Conservation (phyloP, 306 rosid species). For the Leucaena leucocephala region DNA sequence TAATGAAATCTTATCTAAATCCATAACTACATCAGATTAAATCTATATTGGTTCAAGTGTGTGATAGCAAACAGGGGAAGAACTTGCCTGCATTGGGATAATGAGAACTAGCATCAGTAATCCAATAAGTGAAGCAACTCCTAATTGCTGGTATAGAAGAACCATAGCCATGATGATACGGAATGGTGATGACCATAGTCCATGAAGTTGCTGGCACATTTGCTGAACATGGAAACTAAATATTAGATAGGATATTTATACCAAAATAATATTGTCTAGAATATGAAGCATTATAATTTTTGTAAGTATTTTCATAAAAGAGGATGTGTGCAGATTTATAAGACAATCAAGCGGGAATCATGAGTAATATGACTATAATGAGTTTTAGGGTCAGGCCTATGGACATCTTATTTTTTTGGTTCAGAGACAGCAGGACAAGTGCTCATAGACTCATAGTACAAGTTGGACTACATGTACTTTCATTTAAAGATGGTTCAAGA, state of each 20-base stretch:
- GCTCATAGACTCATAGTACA: background rate
- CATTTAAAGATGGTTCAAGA: background rate
- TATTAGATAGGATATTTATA: slow-evolving; percentile 17
- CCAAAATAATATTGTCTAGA: background rate
- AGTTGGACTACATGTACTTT: background rate
- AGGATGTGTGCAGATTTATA: background rate
- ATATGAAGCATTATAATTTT: background rate
- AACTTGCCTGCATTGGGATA: slow-evolving; percentile 72
- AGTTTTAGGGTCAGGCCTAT: background rate
- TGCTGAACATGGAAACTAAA: slow-evolving; percentile 51
- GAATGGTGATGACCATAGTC: slow-evolving; percentile 87
- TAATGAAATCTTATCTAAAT: no score
- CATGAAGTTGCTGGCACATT: slow-evolving; percentile 80
- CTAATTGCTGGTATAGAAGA: slow-evolving; percentile 91
- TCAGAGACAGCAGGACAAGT: background rate
- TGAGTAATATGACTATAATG: background rate
- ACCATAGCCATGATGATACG: slow-evolving; percentile 70
- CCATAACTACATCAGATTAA: no score
- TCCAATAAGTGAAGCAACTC: slow-evolving; percentile 86
- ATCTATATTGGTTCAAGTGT: background rate
- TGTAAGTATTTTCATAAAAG: background rate
- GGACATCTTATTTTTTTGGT: background rate
- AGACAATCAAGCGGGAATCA: background rate
- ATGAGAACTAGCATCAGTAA: slow-evolving; percentile 62
- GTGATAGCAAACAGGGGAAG: slow-evolving; percentile 4